A percentile compares a stretch with the other conserved stretches of the same genome.
These are phyloP conservation scores for Chamaecrista fasciculata DNA, from an alignment of 306 rosid genomes.

Conservation along the genomic window DNA sequence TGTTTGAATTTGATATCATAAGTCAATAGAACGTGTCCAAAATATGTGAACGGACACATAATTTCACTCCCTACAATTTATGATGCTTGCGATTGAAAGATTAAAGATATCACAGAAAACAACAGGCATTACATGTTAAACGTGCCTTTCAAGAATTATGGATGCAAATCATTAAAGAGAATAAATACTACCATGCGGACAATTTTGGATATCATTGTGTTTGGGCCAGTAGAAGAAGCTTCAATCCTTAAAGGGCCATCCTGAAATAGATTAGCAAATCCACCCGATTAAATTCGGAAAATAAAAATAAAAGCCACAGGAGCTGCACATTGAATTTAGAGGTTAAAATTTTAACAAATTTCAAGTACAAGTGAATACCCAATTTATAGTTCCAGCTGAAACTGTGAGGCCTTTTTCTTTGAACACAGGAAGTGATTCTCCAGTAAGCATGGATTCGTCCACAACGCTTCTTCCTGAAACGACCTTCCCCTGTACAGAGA, in stretches of 20 bases:
- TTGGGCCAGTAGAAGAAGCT: slow-evolving; percentile 95
- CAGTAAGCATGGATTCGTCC: slow-evolving; percentile 98
- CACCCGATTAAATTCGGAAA: slow-evolving; percentile 16
- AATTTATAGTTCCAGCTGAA: slow-evolving; percentile 91
- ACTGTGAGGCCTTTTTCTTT: slow-evolving; percentile 83
- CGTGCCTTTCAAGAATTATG: slow-evolving; percentile 11
- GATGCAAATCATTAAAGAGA: slow-evolving; percentile 15
- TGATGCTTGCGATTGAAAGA: neutral
- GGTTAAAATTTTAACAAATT: slow-evolving; percentile 22
- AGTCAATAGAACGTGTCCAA: slow-evolving; percentile 6
- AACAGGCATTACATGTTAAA: neutral
- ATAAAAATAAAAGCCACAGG: neutral
- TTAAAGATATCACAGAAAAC: slow-evolving; percentile 15
- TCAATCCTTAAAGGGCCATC: slow-evolving; percentile 95
- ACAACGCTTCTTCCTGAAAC: slow-evolving; percentile 94
- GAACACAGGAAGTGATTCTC: slow-evolving; percentile 95
- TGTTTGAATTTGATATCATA: slow-evolving; percentile 21
- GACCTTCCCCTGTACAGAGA: slow-evolving; percentile 69
- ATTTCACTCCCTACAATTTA: neutral
- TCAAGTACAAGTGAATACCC: slow-evolving; percentile 57
- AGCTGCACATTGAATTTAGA: slow-evolving; percentile 15
- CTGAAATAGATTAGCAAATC: slow-evolving; percentile 48
- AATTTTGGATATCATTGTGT: slow-evolving; percentile 89
- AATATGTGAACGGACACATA: slow-evolving; percentile 15
- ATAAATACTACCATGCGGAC: slow-evolving; percentile 73